Evolutionary conservation across 2,329 filamentous ascomycete species (phyloP).

Genomic region (Xylariaceae sp.): DNA sequence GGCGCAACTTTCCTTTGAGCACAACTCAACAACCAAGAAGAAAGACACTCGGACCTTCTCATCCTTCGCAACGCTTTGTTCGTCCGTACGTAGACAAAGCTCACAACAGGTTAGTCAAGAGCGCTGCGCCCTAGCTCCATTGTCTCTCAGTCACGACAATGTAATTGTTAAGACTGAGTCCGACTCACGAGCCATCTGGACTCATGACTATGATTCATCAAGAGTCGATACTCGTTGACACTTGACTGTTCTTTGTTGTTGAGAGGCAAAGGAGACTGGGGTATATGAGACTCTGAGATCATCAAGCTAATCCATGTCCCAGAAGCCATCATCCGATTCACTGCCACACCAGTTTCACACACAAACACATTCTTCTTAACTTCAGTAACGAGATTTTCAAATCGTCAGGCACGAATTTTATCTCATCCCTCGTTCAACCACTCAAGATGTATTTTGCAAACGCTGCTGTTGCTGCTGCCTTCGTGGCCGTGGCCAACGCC

Average conservation of each 20-base stretch:
- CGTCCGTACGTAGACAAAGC: conserved; percentile 23
- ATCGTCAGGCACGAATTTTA: conserved; percentile 41
- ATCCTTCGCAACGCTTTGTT: conserved; percentile 21
- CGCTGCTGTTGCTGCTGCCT: conserved; percentile 48
- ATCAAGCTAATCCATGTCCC: conserved; percentile 5
- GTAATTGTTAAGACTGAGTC: conserved; percentile 3
- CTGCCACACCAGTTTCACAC: conserved; percentile 21
- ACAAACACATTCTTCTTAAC: conserved; percentile 23
- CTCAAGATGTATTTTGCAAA: conserved; percentile 51
- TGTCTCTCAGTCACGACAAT: conserved; percentile 16
- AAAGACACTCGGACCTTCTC: conserved; percentile 1
- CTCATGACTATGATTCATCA: too few species aligned
- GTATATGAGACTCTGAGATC: not conserved
- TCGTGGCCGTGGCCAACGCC: conserved; percentile 59
- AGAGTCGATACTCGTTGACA: too few species aligned
- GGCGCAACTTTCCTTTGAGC: conserved; percentile 39
- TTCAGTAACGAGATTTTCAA: conserved; percentile 22
- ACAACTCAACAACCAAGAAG: conserved; percentile 19
- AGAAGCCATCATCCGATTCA: conserved; percentile 12
- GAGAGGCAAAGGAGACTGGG: not conserved
- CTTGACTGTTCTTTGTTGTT: too few species aligned
- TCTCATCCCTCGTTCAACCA: conserved; percentile 25
- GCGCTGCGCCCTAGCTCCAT: conserved; percentile 1
- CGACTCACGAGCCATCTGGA: too few species aligned
- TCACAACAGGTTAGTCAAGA: conserved; percentile 22